Base-by-base conservation (phyloP, 192 early-diverging fungal species). In the Entomortierella parvispora region DNA sequence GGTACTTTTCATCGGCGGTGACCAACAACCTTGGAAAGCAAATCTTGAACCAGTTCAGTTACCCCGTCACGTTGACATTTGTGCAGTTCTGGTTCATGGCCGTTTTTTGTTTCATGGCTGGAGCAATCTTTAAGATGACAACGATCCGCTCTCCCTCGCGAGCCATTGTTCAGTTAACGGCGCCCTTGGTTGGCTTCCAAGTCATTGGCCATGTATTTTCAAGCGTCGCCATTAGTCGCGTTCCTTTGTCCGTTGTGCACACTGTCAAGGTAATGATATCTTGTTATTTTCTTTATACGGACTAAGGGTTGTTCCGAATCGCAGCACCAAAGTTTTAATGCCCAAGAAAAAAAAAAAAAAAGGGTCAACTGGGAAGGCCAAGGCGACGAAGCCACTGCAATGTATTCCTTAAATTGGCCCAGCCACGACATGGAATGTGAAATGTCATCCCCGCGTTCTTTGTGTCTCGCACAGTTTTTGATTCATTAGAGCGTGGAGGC, bases 11-110 rank as follows among this genome's bases (percentile, higher is more conserved):
- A 6, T 95, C 93, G n/a, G 91, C 95, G 1, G 60, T 96, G 43
- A 93, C 93, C 22, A 93, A 92, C 82, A 96, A 94, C 62, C 85
- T 89, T 37, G 91, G 87, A n/a, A 96, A 96, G 65, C 86, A 88
- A 61, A 87, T 95, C 61, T 74, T 96, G 62, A 89, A 88, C 51
- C 78, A 85, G 51, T 95, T 92, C 72, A 81, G 82, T 12, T 93
- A 91, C 66, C 95, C 95, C 2, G 86, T 96, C 12, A 94, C 95
- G 14, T 74, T 96, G 55, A 94, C 95, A 0, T 91, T 87, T 72
- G 82, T 93, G 2, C 95, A 96, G 74, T 96, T 96, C 72, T 89
- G 81, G 23, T 88, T 95, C 62, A 93, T 94, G 29, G 82, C 87
- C 4, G 50, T 88, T 4, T 90, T 90, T 66, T 90, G 89, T 47